Evolutionary conservation across 129 eudicot genomes (phyloP).

Genomic region (Kitagawia praeruptora): DNA sequence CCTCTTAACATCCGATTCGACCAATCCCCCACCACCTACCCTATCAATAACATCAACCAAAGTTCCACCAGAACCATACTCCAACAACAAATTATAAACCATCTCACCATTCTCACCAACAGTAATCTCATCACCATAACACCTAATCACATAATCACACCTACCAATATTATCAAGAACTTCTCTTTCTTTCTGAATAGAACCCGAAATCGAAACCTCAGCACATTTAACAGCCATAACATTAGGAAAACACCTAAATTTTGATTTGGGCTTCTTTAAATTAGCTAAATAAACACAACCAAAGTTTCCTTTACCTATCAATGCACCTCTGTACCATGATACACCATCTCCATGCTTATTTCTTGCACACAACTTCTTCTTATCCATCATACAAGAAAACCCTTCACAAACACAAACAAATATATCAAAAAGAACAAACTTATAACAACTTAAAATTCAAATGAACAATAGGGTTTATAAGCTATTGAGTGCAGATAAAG

Average conservation of each 20-base stretch:
- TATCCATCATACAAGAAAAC: background rate
- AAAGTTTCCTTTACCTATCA: constrained; percentile 69
- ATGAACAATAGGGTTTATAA: constrained; percentile 8
- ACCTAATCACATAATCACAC: constrained; percentile 37
- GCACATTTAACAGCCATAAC: constrained; percentile 87
- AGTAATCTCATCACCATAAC: constrained; percentile 68
- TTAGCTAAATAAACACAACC: constrained; percentile 71
- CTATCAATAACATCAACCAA: constrained; percentile 47
- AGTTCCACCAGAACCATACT: constrained; percentile 80
- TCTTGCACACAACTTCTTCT: constrained; percentile 8
- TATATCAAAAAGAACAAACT: background rate
- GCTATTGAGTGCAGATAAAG: background rate
- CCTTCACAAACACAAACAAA: background rate
- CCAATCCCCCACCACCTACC: constrained; percentile 35
- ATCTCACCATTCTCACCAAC: constrained; percentile 35
- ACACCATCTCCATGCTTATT: constrained; percentile 69
- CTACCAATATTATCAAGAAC: constrained; percentile 42
- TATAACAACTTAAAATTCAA: background rate
- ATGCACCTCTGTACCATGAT: constrained; percentile 60
- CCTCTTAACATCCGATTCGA: constrained; percentile 35
- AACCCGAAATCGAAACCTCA: constrained; percentile 59
- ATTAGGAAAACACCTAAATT: constrained; percentile 45
- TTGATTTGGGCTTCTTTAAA: constrained; percentile 55
- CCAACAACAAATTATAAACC: constrained; percentile 63
- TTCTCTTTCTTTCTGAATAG: constrained; percentile 66